Base-by-base conservation (phyloP, 352 stramenopile genomes). In the Globisporangium polare region DNA sequence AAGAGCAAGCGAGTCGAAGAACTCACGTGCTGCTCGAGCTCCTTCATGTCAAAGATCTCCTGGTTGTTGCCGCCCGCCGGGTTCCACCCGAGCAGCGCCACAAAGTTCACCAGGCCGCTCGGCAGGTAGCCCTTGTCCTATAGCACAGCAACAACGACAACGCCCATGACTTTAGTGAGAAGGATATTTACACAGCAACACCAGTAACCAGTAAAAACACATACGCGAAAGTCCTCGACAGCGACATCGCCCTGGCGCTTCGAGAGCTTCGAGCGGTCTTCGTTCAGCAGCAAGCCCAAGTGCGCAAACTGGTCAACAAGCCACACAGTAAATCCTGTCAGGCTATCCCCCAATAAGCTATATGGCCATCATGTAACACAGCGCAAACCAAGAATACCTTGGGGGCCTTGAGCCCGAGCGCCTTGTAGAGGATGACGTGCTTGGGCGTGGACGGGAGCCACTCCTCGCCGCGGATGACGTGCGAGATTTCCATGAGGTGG, bases 81-180 rank as follows among this genome's bases (percentile, higher is more conserved):
- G 70, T 98, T 99, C 97, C 97, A 99, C 17, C 97, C 97, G 18
- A 99, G 86, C n/a, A 99, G 74, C 15, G 96, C 93, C 9, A 99
- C 84, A 64, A 99, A 99, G 64, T 99, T 99, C 49, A 99, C 96
- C 62, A 99, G 94, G 0, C 95, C 96, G 67, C 93, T 95, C 13
- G 97, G 87, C 8, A 99, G 74, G 68, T 96, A 99, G 18, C 97
- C 97, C 79, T 98, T 96, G 53, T 97, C 77, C 77, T 94, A 69
- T 2, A 39, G 17, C 56, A 54, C 26, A 33, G 37, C 17, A 39
- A 15, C 42, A 37, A 22, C 17, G 20, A 31, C 10, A 12, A 39
- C n/a, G n/a, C n/a, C n/a, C n/a, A n/a, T n/a, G n/a, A n/a, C n/a
- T n/a, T n/a, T n/a, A 39, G 12, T 39, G 33, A 39, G 33, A 39